phyloP scores from a whole-genome alignment of 371 early-diverging fungal genomes.

The Circinella umbellata region DNA sequence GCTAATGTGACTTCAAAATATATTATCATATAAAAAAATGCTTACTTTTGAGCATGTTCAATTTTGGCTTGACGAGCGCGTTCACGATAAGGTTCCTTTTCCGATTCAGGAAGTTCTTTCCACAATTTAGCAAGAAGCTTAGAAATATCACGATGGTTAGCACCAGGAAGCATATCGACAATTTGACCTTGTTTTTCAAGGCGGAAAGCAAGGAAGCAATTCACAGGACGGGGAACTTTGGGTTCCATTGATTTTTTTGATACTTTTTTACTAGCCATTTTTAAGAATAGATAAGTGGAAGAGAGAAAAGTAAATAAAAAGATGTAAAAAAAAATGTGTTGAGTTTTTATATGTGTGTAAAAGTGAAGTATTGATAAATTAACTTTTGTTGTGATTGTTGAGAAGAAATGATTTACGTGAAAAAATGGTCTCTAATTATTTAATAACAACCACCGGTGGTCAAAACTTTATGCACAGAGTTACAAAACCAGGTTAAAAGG shows the following conservation, averaged over 20 bases:
- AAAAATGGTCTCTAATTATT: conserved; percentile 5
- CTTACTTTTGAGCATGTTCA: conserved; percentile 45
- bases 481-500: too few species aligned
- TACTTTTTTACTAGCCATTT: background rate
- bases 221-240: conserved; percentile 52
- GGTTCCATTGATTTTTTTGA: conserved; percentile 1
- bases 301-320: background rate
- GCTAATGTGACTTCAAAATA: too few species aligned
- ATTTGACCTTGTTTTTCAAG: conserved; percentile 70
- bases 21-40: background rate
- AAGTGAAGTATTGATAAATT: background rate
- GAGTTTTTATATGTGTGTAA: background rate
- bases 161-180: conserved; percentile 55
- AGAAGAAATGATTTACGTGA: background rate
- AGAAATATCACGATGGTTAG: conserved; percentile 72
- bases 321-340: background rate
- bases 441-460: background rate
- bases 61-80: conserved; percentile 61
- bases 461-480: background rate
- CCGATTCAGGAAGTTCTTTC: conserved; percentile 56
- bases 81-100: conserved; percentile 62
- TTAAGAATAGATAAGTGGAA: background rate
- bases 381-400: background rate
- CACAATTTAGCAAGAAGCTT: conserved; percentile 72
- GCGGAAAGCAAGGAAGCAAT: conserved; percentile 70